Evolutionary conservation across 1,284 basidiomycete species (phyloP), one percentile per base, ranked within the genome.

Genomic region (Cryptococcus sp.): DNA sequence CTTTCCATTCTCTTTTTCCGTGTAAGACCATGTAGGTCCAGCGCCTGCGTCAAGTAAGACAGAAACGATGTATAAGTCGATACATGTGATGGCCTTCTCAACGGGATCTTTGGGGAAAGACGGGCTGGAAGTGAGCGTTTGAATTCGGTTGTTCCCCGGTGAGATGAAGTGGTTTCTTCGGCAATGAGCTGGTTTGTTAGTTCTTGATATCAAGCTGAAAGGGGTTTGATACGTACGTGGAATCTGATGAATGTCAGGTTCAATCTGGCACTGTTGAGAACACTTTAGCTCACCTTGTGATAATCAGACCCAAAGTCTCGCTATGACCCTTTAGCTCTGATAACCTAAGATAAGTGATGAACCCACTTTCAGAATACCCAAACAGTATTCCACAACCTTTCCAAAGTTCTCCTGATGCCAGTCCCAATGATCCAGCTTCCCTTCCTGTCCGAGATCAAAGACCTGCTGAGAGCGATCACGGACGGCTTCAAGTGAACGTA

Each of bases 11-110:
- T 53, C 55, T 8, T 78, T 75, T 63, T 95, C 92, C 10, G 78
- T 80, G 73, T 89, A 97, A 13, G 76, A 77, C 94, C 94, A 97
- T 14, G 77, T 73, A 59, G 85, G 86, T 0, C 94, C 94, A 0
- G 93, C 94, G 0, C 93, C 94, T 0, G 94, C 94, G 65, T 97
- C 94, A 48, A 97, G 84, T 10, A 97, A 80, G 4, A 97, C 94
- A 4, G 90, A 91, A 15, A 95, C 90, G 57, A 97, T 81, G 78
- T 94, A 95, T 35, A 97, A 83, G 76, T 98, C 94, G 65, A 97
- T 81, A 23, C 92, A 80, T 1, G 90, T 81, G 52, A 84, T 84
- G 50, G 84, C 83, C 45, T 83, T 82, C 68, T 91, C 89, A 51
- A 83, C 56, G 4, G 65, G 83, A 4, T 73, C 65, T 10, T 48